Conservation (phyloP, 1,139 yeast species). For the Yamadazyma kanchanaburiensis region DNA sequence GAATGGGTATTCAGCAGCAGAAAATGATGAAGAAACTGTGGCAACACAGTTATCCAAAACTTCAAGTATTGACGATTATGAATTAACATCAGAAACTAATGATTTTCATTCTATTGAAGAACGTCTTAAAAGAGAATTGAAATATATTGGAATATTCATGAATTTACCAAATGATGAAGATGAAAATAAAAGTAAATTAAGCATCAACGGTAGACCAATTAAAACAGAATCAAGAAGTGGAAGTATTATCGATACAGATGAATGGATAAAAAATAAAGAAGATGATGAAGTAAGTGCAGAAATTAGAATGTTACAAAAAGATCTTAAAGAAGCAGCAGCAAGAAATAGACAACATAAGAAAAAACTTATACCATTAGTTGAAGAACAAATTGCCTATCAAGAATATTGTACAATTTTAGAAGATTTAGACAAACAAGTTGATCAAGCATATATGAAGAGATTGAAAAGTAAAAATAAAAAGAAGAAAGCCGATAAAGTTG, state of each 20-base stretch:
- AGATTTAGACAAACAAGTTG: slow-evolving; percentile 93
- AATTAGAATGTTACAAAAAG: slow-evolving; percentile 66
- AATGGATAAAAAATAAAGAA: slow-evolving; percentile 78
- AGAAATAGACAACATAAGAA: slow-evolving; percentile 69
- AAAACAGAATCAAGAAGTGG: slow-evolving; percentile 17
- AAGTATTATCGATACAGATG: slow-evolving; percentile 57
- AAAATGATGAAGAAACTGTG: slow-evolving; percentile 27
- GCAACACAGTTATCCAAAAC: slow-evolving; percentile 35
- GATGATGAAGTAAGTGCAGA: slow-evolving; percentile 95
- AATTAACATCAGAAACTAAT: slow-evolving; percentile 28
- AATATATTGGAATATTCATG: slow-evolving; percentile 88
- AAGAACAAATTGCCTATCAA: slow-evolving; percentile 92
- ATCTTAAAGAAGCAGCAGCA: slow-evolving; percentile 58
- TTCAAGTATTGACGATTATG: slow-evolving; percentile 28
- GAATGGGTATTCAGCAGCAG: slow-evolving; percentile 11
- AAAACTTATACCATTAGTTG: slow-evolving; percentile 67
- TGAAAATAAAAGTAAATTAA: slow-evolving; percentile 18
- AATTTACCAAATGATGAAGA: slow-evolving; percentile 41
- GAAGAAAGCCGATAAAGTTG: slow-evolving; percentile 47
- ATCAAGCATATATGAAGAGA: slow-evolving; percentile 86
- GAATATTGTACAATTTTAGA: slow-evolving; percentile 88
- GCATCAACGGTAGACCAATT: slow-evolving; percentile 19
- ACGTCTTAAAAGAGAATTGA: slow-evolving; percentile 78
- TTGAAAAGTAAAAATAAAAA: slow-evolving; percentile 80
- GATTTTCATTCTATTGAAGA: slow-evolving; percentile 87